Conservation (phyloP, 805 yeast species). For the Saccharomycopsis synnaedendra region DNA sequence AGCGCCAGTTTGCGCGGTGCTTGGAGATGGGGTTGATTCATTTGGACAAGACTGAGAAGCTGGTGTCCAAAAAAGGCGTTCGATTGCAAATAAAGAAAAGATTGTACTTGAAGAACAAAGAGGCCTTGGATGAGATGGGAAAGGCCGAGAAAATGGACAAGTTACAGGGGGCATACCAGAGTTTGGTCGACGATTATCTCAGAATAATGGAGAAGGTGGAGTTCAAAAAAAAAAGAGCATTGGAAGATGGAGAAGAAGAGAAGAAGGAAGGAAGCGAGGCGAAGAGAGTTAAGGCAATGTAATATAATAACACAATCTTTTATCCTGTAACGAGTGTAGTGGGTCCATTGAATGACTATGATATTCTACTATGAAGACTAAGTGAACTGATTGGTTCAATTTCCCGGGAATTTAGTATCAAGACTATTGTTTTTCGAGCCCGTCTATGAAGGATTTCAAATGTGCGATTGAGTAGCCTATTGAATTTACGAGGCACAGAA, state of each 20-base stretch:
- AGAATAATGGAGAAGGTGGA: slow-evolving; percentile 34
- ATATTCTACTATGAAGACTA: too few species aligned
- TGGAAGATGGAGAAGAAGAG: slow-evolving; percentile 2
- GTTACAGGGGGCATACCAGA: slow-evolving; percentile 61
- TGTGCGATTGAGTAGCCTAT: too few species aligned
- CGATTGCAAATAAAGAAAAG: slow-evolving; percentile 64
- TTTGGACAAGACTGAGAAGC: slow-evolving; percentile 17
- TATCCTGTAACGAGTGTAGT: too few species aligned
- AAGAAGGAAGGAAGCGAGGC: background rate
- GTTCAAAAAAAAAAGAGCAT: slow-evolving; percentile 15
- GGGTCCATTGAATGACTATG: too few species aligned
- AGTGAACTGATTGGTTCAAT: too few species aligned
- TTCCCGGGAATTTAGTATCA: background rate
- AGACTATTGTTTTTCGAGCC: background rate
- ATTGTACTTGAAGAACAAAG: slow-evolving; percentile 67
- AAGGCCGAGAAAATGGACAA: slow-evolving; percentile 55
- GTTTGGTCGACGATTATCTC: slow-evolving; percentile 60
- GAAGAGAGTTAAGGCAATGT: background rate
- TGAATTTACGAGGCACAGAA: too few species aligned
- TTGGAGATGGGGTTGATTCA: slow-evolving; percentile 62
- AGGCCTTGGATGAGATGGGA: slow-evolving; percentile 57
- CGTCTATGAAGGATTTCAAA: background rate
- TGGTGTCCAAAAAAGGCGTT: slow-evolving; percentile 27
- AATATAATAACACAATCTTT: too few species aligned
- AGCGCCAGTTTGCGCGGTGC: slow-evolving; percentile 66